Evolutionary conservation across 2,329 filamentous ascomycete genomes (phyloP), one percentile per base, ranked within the genome.

Genomic region (Aspergillus ochraceoroseus): DNA sequence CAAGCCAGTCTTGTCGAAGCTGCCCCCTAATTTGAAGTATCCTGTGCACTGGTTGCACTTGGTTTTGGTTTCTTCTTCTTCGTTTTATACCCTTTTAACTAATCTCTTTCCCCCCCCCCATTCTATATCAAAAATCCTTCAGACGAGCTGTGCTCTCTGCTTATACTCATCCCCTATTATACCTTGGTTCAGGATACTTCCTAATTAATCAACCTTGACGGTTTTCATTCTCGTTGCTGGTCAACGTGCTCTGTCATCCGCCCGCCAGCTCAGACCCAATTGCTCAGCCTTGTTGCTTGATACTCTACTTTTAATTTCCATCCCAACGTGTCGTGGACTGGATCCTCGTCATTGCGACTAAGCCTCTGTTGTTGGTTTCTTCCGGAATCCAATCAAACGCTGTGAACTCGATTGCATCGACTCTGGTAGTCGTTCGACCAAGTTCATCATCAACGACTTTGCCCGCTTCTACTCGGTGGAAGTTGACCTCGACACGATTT

Each of bases 1-100:
- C 81, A 84, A 84, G 80, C 51, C 56, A 56, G 57, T 60, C 58
- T 56, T 56, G 49, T 62, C 54, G 48, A 61, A 64, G 61, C 61
- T 67, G 65, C 59, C 59, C 54, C 57, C 60, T 73, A 71, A 70
- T 72, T 67, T 52, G 53, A 57, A 48, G 49, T 57, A 61, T 55
- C 56, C 60, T 56, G 55, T 60, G 62, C 61, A 65, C 62, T 65
- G 62, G 63, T 54, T 65, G 63, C 57, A 58, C 55, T 51, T 52
- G 50, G 54, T 57, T 72, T 71, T 66, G 61, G 59, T 59, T 57
- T 61, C 58, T 59, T 63, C 59, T 65, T 55, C 52, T 58, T 57
- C 62, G 55, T 65, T 63, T 57, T 63, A 63, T 55, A 41, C 28
- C 32, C 42, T 25, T 23, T 33, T 45, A 35, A 34, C 43, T 41